Evolutionary conservation across 2,329 filamentous ascomycete genomes (phyloP).

Genomic region (Sclerotinia glacialis): DNA sequence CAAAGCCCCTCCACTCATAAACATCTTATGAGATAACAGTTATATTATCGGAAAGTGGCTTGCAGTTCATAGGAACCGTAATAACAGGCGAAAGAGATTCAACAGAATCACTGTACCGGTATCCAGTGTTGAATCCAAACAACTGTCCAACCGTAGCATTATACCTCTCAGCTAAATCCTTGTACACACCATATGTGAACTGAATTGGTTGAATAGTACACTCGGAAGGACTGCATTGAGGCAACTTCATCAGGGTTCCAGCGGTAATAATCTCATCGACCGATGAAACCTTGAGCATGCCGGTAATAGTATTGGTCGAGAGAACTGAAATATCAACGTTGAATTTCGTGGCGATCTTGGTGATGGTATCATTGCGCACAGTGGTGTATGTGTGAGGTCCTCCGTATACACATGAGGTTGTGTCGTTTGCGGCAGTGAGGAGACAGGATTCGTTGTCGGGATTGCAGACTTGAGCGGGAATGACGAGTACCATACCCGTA

Average conservation of each 20-base stretch:
- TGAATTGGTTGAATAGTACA: constrained; percentile 2
- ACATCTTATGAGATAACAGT: not conserved
- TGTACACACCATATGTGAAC: constrained; percentile 4
- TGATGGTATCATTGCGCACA: not conserved
- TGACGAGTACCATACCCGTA: not conserved
- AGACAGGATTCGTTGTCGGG: constrained; percentile 1
- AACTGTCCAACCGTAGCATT: not conserved
- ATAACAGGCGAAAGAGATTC: not conserved
- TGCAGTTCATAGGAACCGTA: not conserved
- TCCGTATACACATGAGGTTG: not conserved
- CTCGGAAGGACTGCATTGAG: not conserved
- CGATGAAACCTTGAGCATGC: not conserved
- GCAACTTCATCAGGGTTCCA: not conserved
- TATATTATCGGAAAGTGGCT: constrained; percentile 1
- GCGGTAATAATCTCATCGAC: not conserved
- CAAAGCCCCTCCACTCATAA: not conserved
- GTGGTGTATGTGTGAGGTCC: not conserved
- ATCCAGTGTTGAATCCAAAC: not conserved
- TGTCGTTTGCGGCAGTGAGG: not conserved
- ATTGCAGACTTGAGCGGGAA: not conserved
- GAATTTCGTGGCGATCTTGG: not conserved
- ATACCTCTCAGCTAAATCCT: not conserved
- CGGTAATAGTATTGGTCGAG: not conserved
- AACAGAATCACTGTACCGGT: not conserved
- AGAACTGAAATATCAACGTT: constrained; percentile 1